Conservation (phyloP, 1,139 yeast species). For the Pichia sp. region DNA sequence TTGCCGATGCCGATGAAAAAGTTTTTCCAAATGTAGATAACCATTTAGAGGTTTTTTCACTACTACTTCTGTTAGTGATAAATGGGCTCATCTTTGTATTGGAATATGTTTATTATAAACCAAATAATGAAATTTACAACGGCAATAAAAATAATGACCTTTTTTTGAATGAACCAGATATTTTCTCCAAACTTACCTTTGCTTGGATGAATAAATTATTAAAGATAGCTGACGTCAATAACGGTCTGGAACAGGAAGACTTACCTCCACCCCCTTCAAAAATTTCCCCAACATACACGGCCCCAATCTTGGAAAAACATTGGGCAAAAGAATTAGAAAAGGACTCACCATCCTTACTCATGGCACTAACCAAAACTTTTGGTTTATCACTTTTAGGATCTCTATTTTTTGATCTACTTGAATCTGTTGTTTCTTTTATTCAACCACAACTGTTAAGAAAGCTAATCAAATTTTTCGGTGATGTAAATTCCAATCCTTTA, state of each 20-base stretch:
- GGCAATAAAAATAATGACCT: conserved; percentile 25
- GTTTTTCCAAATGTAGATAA: conserved; percentile 15
- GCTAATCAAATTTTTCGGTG: conserved; percentile 38
- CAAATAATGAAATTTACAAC: conserved; percentile 37
- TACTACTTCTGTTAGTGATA: conserved; percentile 24
- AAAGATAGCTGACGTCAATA: conserved; percentile 37
- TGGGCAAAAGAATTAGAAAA: conserved; percentile 30
- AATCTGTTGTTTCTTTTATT: conserved; percentile 37
- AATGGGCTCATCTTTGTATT: conserved; percentile 31
- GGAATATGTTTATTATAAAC: conserved; percentile 33
- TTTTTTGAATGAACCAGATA: conserved; percentile 32
- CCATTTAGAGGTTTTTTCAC: conserved; percentile 5
- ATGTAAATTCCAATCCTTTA: conserved; percentile 29
- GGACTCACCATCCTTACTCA: conserved; percentile 31
- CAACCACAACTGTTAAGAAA: conserved; percentile 51
- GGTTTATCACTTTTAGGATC: conserved; percentile 38
- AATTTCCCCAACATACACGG: conserved; percentile 34
- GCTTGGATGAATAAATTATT: conserved; percentile 57
- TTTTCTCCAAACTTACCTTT: conserved; percentile 45
- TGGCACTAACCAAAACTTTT: conserved; percentile 39
- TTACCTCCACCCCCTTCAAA: conserved; percentile 47
- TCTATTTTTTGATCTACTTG: conserved; percentile 36
- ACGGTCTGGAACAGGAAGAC: conserved; percentile 41
- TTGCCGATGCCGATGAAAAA: conserved; percentile 17
- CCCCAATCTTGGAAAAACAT: conserved; percentile 25